Base-by-base conservation (phyloP, 2,329 filamentous ascomycete species). In the Daldinia sp. region DNA sequence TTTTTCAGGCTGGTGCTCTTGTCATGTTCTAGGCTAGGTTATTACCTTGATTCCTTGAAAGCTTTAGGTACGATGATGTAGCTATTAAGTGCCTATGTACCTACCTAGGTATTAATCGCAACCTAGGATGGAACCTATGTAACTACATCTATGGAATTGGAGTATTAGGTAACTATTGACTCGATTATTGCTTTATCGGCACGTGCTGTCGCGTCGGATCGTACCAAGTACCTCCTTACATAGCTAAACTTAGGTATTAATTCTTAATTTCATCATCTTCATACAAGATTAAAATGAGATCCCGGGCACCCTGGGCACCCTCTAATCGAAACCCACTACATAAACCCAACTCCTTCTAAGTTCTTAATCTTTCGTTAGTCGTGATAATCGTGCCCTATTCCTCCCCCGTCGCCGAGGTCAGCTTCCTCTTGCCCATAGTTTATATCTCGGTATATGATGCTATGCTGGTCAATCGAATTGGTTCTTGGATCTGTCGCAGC, bases 361-460 rank as follows among this genome's bases (percentile, higher is more conserved):
- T n/a, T n/a, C n/a, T 11, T 11, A 17, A 25, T 23, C 11, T 15
- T n/a, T n/a, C n/a, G 9, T 23, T 3, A 27, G 2, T 35, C 7
- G 21, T 43, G 35, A 10, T 41, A 37, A 4, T 32, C 17, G 2
- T 58, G 30, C 51, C 59, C 58, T 35, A 50, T 60, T 45, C 48
- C 56, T 6, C 50, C 17, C 30, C 47, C 55, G 34, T 63, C 63
- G 10, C 50, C 25, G 21, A 65, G 34, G 17, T 65, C 54, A 23
- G 27, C 54, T 50, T 65, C 58, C 23, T 61, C 54, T 5, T 45
- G 19, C 23, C 19, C 3, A 45, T 0, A 4, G 1, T 27, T 39
- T 19, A 45, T 21, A 3, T 45, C 35, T 11, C 45, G 29, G 48
- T 58, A 27, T 4, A 17, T 11, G 2, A 11, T 4, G 17, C 17